These are phyloP conservation scores for Malassezia vespertilionis DNA, from an alignment of 1,284 basidiomycete genomes.

Conservation along the genomic window DNA sequence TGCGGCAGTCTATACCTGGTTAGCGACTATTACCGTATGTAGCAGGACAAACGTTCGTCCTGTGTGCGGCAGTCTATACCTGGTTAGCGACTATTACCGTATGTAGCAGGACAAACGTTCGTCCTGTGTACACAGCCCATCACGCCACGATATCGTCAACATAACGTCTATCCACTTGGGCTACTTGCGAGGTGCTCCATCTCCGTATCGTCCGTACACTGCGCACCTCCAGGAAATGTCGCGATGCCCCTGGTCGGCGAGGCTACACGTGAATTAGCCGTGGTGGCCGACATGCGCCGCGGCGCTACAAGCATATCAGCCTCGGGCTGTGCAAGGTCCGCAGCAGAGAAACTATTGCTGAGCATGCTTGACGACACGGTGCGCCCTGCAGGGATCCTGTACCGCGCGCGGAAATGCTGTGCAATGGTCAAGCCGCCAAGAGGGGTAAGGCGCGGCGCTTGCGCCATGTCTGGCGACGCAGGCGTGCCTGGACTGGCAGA, in stretches of 20 bases:
- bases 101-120: neutral
- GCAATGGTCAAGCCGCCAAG: neutral
- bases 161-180: too few species aligned
- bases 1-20: constrained; percentile 43
- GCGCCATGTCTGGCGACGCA: neutral
- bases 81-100: constrained; percentile 37
- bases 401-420: neutral
- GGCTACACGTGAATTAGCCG: too few species aligned
- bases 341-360: neutral
- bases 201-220: too few species aligned
- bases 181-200: too few species aligned
- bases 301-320: too few species aligned
- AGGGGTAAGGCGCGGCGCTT: neutral
- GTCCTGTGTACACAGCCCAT: too few species aligned
- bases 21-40: constrained; percentile 28
- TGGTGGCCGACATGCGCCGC: too few species aligned
- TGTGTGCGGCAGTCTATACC: constrained; percentile 39
- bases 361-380: constrained; percentile 5
- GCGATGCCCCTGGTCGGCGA: too few species aligned
- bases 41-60: too few species aligned
- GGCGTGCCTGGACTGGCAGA: too few species aligned
- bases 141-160: too few species aligned
- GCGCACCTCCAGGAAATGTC: too few species aligned
- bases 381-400: neutral
- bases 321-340: neutral